Base-by-base conservation (phyloP, 805 yeast species). In the Lipomyces mesembrius region DNA sequence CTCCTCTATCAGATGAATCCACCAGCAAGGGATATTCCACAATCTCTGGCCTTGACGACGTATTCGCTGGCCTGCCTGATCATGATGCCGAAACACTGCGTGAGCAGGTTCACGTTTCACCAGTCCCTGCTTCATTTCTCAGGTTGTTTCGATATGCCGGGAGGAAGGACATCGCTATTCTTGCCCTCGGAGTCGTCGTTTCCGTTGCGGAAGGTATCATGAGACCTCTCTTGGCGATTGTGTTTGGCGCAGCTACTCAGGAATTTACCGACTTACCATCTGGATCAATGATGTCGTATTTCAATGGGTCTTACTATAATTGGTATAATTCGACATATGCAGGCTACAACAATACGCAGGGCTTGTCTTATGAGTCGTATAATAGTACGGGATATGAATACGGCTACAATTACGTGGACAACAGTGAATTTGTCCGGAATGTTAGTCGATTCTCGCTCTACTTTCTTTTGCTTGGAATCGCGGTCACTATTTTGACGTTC, bases 401-500 rank as follows among this genome's bases (percentile, higher is more conserved):
- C 34, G 62, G 61, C 37, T 60, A 55, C 51, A 60, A 55, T 53
- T 22, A 57, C 6, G 56, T 64, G 53, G 9, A 63, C 11, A 71
- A 70, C 9, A 72, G 62, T 5, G 70, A 63, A 14, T 80, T 80
- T 71, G 79, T 77, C 66, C 72, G 72, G 61, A 56, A 60, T 9
- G 75, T 79, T 57, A 73, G 78, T 67, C 78, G 75, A 62, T 73
- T 74, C 65, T 75, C 80, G 7, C 74, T 79, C 6, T 81, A 77
- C 66, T 80, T 79, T 57, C 75, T 80, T 32, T 80, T 80, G 67
- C 74, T 80, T 34, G 83, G 81, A 29, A 69, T 81, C n/a, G 83
- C 77, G 7, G 71, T 63, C 51, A 37, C 67, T 54, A 51, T 64
- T 8, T 49, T 67, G 17, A 55, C 78, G 3, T 74, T 71, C 57